Evolutionary conservation across 148 eudicot species (phyloP), one percentile per base, ranked within the genome.

Genomic region (Gaultheria prostrata): DNA sequence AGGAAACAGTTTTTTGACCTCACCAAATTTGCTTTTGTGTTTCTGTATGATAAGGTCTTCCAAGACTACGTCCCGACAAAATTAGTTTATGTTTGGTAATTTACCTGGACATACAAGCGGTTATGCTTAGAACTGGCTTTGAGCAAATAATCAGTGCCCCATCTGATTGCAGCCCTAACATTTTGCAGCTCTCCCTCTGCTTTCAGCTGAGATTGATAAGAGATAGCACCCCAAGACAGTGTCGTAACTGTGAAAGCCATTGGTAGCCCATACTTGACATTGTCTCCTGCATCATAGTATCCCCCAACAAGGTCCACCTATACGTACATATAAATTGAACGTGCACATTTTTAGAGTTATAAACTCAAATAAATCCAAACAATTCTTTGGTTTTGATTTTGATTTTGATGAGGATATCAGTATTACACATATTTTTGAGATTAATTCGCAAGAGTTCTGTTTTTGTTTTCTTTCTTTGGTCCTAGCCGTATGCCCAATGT

Each of bases 251-350:
- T 95, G 86, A 95, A 95, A 0, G 98, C 98, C 98, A 95, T 93
- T 1, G 98, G 98, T 72, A 94, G 63, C 8, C 98, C 98, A 70
- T 87, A 95, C 86, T 95, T 95, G 1, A 95, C 98, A 76, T 95
- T 95, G 86, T 95, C 98, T 32, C 98, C 98, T 20, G 98, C 98
- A 48, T 95, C 98, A 54, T 95, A 95, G 82, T 95, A 95, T 81
- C 98, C 98, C n/a, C 98, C 98, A 17, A 87, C 92, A 39, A 95
- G 85, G 85, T 95, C 98, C 88, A 95, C 93, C 98, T 95, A 57
- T 48, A 84, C 26, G 21, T 76, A 20, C 26, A 6, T n/a, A 8
- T 0, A 13, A 1, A 51, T n/a, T 28, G 26, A 3, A 2, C 30
- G 8, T 8, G 50, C 8, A 9, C 50, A 48, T 48, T 48, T 48